Evolutionary conservation across 2,329 filamentous ascomycete genomes (phyloP).

Genomic region (Clarireedia paspali): DNA sequence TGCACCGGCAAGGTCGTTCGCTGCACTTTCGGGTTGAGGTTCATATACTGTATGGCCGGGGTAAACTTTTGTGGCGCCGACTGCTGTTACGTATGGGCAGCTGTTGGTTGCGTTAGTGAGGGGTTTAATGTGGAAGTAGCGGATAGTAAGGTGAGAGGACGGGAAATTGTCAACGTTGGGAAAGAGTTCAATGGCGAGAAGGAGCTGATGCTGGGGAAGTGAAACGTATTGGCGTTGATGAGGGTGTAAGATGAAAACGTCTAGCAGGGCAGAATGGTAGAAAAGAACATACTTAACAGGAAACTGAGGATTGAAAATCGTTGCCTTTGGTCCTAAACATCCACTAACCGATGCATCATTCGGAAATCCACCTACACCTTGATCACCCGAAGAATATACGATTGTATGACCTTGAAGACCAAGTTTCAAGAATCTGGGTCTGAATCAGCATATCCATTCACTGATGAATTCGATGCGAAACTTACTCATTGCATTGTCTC

Average conservation of each 20-base stretch:
- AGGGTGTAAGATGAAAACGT: too few species aligned
- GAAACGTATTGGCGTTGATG: too few species aligned
- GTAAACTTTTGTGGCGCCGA: conserved; percentile 43
- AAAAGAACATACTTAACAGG: conserved; percentile 19
- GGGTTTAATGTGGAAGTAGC: background rate
- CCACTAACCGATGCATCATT: conserved; percentile 28
- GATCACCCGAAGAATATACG: conserved; percentile 39
- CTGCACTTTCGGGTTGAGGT: conserved; percentile 37
- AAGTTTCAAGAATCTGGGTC: conserved; percentile 37
- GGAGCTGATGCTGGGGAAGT: too few species aligned
- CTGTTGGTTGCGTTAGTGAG: background rate
- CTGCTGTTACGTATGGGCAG: conserved; percentile 43
- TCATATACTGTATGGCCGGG: conserved; percentile 28
- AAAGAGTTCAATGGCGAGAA: background rate
- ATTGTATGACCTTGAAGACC: conserved; percentile 39
- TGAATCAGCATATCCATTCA: background rate
- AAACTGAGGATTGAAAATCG: conserved; percentile 37
- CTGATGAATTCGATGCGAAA: background rate
- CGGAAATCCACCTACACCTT: conserved; percentile 32
- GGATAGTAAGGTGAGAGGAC: too few species aligned
- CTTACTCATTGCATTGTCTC: conserved; percentile 39
- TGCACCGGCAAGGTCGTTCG: conserved; percentile 27
- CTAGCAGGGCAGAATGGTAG: too few species aligned
- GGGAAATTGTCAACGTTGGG: too few species aligned
- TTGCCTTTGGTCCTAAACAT: conserved; percentile 37